These are phyloP conservation scores for Crithidia bombi DNA, from an alignment of 208 protist species.

Conservation along the genomic window DNA sequence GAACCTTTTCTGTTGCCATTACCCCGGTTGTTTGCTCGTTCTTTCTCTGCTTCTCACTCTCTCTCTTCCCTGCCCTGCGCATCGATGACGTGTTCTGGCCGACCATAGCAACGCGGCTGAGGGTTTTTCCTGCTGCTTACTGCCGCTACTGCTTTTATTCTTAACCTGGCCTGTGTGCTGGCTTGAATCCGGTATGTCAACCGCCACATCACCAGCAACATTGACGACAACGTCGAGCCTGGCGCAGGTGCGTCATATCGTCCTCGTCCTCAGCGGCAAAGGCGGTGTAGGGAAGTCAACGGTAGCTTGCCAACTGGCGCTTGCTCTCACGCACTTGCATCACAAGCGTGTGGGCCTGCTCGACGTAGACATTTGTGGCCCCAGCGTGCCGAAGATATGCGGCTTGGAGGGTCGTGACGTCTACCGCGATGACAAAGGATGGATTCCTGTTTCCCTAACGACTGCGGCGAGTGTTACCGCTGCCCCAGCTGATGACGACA, in stretches of 20 bases:
- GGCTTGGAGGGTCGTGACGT: conserved; percentile 94
- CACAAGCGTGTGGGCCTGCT: conserved; percentile 88
- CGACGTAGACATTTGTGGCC: conserved; percentile 94
- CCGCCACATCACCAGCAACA: background rate
- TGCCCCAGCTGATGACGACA: background rate
- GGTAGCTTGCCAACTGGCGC: conserved; percentile 97
- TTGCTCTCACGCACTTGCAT: conserved; percentile 80
- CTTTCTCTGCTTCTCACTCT: background rate
- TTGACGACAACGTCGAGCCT: conserved; percentile 9
- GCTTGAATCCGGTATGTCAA: background rate
- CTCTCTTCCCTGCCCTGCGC: background rate
- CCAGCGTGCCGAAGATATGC: conserved; percentile 96
- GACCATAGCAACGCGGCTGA: too few species aligned
- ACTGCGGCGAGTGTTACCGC: conserved; percentile 1
- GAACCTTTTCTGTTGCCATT: conserved; percentile 9
- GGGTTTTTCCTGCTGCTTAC: background rate
- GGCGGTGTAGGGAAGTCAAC: conserved; percentile 99
- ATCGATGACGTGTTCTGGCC: background rate
- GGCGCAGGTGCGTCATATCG: conserved; percentile 94
- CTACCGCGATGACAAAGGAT: conserved; percentile 76
- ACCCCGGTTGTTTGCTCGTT: background rate
- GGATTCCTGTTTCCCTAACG: conserved; percentile 77
- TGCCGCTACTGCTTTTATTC: background rate
- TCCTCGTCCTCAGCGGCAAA: conserved; percentile 99
- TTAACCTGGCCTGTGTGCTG: background rate